phyloP scores from a whole-genome alignment of 164 flowering plant genomes.

The Vitis rupestris region DNA sequence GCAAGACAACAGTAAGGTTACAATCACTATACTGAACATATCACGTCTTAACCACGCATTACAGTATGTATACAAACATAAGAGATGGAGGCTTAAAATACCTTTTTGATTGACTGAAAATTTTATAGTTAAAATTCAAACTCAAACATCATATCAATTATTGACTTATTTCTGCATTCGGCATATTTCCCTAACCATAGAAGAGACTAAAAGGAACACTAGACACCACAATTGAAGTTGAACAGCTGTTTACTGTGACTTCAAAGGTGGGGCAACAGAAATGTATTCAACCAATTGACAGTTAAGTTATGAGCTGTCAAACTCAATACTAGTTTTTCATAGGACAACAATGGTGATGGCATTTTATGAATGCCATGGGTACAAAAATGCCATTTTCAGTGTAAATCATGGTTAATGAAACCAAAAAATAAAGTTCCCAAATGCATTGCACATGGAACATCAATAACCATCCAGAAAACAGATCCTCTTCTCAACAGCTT shows the following conservation, averaged over 20 bases:
- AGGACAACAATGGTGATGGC: too few relatives aligned
- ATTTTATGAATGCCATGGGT: neutral
- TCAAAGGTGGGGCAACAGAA: neutral
- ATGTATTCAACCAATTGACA: too few relatives aligned
- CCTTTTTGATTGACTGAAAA: too few relatives aligned
- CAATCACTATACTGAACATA: neutral
- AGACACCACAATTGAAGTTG: neutral
- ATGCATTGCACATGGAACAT: neutral
- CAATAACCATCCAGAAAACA: neutral
- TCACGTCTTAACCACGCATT: neutral
- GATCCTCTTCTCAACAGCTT: neutral
- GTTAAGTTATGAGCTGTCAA: neutral
- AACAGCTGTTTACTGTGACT: neutral
- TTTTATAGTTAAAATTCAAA: neutral
- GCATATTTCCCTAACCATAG: neutral
- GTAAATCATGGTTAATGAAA: neutral
- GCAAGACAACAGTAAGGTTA: conserved; percentile 1
- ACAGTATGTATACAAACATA: neutral
- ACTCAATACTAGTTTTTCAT: too few relatives aligned
- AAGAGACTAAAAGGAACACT: neutral
- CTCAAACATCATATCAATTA: neutral
- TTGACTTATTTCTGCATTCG: neutral
- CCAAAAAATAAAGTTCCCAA: neutral
- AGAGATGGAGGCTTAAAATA: neutral
- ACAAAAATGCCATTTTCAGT: neutral